A percentile compares a stretch with the other conserved stretches of the same genome.
Evolutionary conservation across 2,329 filamentous ascomycete species (phyloP).

Genomic region (Alternaria angustiovoidea): DNA sequence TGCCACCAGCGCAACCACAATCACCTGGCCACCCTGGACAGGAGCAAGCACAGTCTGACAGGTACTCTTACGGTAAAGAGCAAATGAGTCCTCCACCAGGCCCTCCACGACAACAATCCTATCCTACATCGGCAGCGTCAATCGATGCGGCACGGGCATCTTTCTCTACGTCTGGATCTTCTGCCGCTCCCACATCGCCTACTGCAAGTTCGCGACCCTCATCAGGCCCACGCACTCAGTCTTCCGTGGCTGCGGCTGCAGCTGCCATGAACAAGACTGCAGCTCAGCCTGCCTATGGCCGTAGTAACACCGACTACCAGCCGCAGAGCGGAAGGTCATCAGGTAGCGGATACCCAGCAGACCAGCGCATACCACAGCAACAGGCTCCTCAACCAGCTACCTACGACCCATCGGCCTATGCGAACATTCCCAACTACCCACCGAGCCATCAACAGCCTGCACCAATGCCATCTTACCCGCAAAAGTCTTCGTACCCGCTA

Average conservation of each 20-base stretch:
- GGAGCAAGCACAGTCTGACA: conserved; percentile 52
- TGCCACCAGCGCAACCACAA: conserved; percentile 48
- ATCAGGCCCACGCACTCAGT: conserved; percentile 58
- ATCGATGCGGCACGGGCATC: conserved; percentile 59
- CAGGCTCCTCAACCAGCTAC: conserved; percentile 63
- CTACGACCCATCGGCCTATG: conserved; percentile 83
- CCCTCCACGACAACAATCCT: conserved; percentile 52
- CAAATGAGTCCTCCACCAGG: conserved; percentile 46
- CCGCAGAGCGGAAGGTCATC: conserved; percentile 42
- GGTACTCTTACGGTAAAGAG: conserved; percentile 60
- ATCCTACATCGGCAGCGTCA: conserved; percentile 52
- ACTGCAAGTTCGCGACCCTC: conserved; percentile 56
- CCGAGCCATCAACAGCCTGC: conserved; percentile 42
- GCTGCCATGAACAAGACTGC: conserved; percentile 56
- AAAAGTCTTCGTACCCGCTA: conserved; percentile 45
- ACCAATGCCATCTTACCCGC: conserved; percentile 44
- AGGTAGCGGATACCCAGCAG: conserved; percentile 49
- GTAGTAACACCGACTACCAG: conserved; percentile 55
- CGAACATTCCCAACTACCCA: conserved; percentile 54
- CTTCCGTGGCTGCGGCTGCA: conserved; percentile 57
- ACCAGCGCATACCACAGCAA: conserved; percentile 51
- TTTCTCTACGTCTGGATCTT: conserved; percentile 47
- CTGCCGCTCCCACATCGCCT: conserved; percentile 57
- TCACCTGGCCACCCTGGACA: conserved; percentile 45
- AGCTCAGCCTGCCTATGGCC: conserved; percentile 54